These are phyloP conservation scores for Hemileccinum impolitum DNA, from an alignment of 768 basidiomycete genomes.

Conservation along the genomic window DNA sequence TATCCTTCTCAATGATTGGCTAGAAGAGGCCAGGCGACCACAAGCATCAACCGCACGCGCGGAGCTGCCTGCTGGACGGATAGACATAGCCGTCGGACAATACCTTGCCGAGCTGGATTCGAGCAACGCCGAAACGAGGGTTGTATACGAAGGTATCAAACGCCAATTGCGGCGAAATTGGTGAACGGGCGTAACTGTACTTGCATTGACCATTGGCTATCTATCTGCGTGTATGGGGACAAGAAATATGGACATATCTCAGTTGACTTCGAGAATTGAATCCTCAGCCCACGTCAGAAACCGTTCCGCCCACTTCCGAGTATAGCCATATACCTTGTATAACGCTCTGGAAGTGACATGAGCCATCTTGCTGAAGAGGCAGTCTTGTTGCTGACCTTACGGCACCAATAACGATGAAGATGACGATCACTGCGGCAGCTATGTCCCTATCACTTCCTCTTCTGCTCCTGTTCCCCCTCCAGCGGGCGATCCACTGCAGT, in stretches of 20 bases:
- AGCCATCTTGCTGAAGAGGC: conserved; percentile 5
- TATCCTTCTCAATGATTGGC: conserved; percentile 75
- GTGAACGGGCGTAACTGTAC: conserved; percentile 36
- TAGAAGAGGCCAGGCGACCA: conserved; percentile 71
- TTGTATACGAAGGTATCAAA: conserved; percentile 65
- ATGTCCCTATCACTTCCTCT: conserved; percentile 59
- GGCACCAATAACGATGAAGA: conserved; percentile 59
- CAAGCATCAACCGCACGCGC: conserved; percentile 58
- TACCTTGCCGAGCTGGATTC: conserved; percentile 71
- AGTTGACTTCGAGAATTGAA: conserved; percentile 74
- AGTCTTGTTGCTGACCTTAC: conserved; percentile 45
- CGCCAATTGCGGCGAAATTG: conserved; percentile 70
- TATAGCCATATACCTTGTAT: conserved; percentile 64
- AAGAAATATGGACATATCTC: conserved; percentile 16
- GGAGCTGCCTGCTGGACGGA: conserved; percentile 75
- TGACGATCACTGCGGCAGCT: conserved; percentile 61
- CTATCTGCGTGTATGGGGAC: conserved; percentile 16
- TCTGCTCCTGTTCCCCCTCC: conserved; percentile 51
- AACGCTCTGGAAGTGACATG: conserved; percentile 49
- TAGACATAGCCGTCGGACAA: conserved; percentile 70
- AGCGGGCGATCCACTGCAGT: conserved; percentile 66
- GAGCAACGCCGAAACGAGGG: conserved; percentile 57
- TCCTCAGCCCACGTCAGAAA: conserved; percentile 71
- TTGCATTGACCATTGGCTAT: conserved; percentile 8
- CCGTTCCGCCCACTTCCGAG: conserved; percentile 55